Evolutionary conservation across 441 rosid genomes (phyloP), one percentile per base, ranked within the genome.

Genomic region (Erodium chrysanthum): DNA sequence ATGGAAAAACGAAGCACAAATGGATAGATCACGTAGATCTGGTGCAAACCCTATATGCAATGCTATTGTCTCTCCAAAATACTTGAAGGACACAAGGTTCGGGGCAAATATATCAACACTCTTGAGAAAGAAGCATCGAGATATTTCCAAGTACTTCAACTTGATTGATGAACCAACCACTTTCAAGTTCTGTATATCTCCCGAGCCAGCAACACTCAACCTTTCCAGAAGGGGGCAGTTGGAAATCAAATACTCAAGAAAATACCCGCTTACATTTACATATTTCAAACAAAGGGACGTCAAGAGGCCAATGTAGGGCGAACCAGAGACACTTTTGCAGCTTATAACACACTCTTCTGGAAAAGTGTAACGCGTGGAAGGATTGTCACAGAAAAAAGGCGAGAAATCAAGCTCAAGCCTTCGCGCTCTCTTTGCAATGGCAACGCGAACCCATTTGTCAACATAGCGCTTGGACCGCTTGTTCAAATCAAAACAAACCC

Each of bases 321-420:
- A 60, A 33, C 33, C 65, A 44, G 29, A 58, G 14, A 0, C 27
- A 27, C 64, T 35, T 18, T 21, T 31, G 0, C 56, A 1, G 20
- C 20, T 29, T 12, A 61, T 11, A 17, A 27, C 35, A 62, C 64
- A 60, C 35, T 60, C 35, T 60, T 25, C 33, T 11, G 67, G 72
- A 40, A 62, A 69, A 25, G 42, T 62, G 15, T 62, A 69, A 12
- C 44, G 42, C 33, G 20, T 27, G 15, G 72, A 29, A 25, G 48
- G 60, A 33, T 62, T 46, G 27, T n/a, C 59, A 23, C 10, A 27
- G 25, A 63, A 54, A 48, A 61, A 66, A 3, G 58, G 66, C 4
- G 66, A 46, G 52, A 72, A 67, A 37, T 67, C 71, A 67, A 72
- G 61, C 75, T 67, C 71, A 40, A 72, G 48, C 27, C 29, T 67